phyloP scores from a whole-genome alignment of 192 early-diverging fungal species.

The Linnemannia elongata region DNA sequence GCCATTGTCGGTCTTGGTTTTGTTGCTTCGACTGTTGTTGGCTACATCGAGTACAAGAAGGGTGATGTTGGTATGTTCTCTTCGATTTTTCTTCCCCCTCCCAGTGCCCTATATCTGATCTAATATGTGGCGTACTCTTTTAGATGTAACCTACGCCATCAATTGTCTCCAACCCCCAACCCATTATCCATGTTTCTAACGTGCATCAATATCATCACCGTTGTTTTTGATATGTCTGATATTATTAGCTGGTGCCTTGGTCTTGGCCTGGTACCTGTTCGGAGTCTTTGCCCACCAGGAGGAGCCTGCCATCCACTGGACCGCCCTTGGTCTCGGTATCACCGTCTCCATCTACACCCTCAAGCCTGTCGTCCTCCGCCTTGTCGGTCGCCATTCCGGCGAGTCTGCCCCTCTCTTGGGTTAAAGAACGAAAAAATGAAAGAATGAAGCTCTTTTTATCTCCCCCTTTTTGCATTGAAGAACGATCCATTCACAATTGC shows the following conservation, averaged over 20 bases:
- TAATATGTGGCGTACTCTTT: neutral
- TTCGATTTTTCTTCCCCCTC: neutral
- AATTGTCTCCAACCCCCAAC: neutral
- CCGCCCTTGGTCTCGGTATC: conserved; percentile 62
- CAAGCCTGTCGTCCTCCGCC: conserved; percentile 55
- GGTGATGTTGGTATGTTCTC: conserved; percentile 67
- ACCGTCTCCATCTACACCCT: conserved; percentile 58
- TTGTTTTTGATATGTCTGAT: neutral
- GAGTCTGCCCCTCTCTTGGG: conserved; percentile 68
- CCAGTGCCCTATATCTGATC: neutral
- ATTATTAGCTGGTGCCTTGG: conserved; percentile 66
- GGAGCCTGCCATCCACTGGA: conserved; percentile 62
- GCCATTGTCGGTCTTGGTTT: conserved; percentile 65
- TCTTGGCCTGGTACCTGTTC: conserved; percentile 70
- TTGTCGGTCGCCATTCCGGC: conserved; percentile 43
- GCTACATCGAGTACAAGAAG: conserved; percentile 70
- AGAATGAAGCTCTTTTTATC: neutral
- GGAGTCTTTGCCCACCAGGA: conserved; percentile 64
- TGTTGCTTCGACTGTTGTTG: conserved; percentile 68
- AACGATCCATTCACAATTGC: neutral
- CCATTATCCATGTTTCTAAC: neutral
- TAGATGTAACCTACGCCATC: neutral
- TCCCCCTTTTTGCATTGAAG: neutral
- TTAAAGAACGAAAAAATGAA: conserved; percentile 32
- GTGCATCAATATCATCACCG: neutral